Evolutionary conservation across 257 asterid genomes (phyloP), one percentile per base, ranked within the genome.

Genomic region (Salvia rosmarinus): DNA sequence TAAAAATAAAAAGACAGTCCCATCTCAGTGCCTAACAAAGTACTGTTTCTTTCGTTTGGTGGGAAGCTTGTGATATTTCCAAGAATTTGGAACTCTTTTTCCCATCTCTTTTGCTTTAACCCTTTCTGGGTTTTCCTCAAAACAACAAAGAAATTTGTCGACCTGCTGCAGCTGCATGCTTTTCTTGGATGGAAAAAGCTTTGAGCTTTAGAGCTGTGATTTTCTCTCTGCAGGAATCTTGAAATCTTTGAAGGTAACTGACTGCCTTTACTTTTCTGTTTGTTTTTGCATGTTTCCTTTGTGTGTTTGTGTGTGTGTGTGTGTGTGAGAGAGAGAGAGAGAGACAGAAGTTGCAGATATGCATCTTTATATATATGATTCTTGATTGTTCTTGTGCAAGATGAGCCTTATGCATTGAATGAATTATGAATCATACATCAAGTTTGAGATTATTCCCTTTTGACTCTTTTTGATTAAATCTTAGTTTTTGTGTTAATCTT

Each of bases 11-110:
- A 49, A 54, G 12, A 37, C 70, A 73, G 35, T 34, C 75, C 76
- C 75, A 76, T 83, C 35, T 44, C 44, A 60, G 35, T 68, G 46
- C 77, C 75, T 74, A 70, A 64, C 76, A 32, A 76, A 69, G n/a
- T n/a, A 69, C 66, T 50, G 35, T 72, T 64, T 68, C 68, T 71
- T 71, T 39, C 2, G 16, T 73, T 71, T 54, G n/a, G 35, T 74
- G 75, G 69, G 79, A 64, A 79, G 54, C 81, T 34, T 82, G 71
- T 77, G 82, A 74, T 63, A 30, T 39, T 46, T 55, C 57, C 79
- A 64, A 72, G 46, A 56, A 25, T 35, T 50, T 65, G 25, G 23
- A 43, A 20, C 32, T 59, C 73, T 70, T 46, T 59, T n/a, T 3
- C 28, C 4, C 43, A 39, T 55, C 69, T 64, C 30, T 79, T 58